A percentile compares a stretch with the other conserved stretches of the same genome.
phyloP scores from a whole-genome alignment of 2,329 filamentous ascomycete genomes.

The Ophiostoma angusticollis region DNA sequence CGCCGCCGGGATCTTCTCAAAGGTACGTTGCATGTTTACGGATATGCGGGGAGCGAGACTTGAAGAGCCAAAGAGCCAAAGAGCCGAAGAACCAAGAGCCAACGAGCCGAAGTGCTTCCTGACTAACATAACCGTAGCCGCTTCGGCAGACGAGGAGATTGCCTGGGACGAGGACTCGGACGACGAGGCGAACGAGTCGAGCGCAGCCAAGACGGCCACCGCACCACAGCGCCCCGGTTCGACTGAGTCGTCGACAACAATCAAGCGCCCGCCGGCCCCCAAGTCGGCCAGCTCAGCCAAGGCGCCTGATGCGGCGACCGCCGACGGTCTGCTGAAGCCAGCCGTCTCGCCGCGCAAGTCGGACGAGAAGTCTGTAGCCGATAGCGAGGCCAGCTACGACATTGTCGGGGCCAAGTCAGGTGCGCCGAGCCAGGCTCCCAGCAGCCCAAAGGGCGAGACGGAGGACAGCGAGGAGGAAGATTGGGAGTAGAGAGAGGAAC shows the following conservation, averaged over 20 bases:
- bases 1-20: slow-evolving; percentile 80
- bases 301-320: slow-evolving; percentile 10
- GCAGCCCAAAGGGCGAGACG: slow-evolving; percentile 45
- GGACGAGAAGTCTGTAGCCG: slow-evolving; percentile 79
- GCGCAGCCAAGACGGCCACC: neutral
- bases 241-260: slow-evolving; percentile 45
- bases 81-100: too few species aligned
- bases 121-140: slow-evolving; percentile 37
- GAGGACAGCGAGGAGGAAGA: slow-evolving; percentile 58
- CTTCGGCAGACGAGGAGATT: slow-evolving; percentile 58
- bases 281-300: slow-evolving; percentile 10
- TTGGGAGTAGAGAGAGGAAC: slow-evolving; percentile 48
- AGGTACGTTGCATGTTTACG: slow-evolving; percentile 49
- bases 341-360: slow-evolving; percentile 53
- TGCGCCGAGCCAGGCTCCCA: slow-evolving; percentile 63
- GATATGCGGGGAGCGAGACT: too few species aligned
- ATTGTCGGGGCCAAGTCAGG: slow-evolving; percentile 70
- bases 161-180: slow-evolving; percentile 49
- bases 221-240: slow-evolving; percentile 30
- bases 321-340: slow-evolving; percentile 41
- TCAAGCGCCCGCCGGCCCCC: slow-evolving; percentile 36
- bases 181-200: slow-evolving; percentile 19
- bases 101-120: too few species aligned
- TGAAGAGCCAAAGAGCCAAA: too few species aligned
- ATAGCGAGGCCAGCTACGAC: slow-evolving; percentile 94